A percentile compares a stretch with the other conserved stretches of the same genome.
phyloP scores from a whole-genome alignment of 345 rosid species.

The Hypericum perforatum region DNA sequence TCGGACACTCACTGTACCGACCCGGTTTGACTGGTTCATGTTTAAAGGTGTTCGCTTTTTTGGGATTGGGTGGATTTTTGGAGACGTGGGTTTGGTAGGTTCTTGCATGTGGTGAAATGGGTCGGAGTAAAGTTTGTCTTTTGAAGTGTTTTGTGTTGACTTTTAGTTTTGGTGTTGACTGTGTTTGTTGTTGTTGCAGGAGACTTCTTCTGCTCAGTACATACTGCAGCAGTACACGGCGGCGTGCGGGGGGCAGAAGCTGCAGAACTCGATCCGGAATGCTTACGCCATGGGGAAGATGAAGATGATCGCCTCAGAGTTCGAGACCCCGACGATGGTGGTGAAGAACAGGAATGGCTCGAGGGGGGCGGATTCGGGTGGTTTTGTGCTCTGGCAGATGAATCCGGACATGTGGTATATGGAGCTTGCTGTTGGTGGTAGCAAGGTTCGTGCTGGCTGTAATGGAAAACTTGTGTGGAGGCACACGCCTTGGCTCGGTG shows the following conservation, averaged over 20 bases:
- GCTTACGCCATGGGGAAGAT: slow-evolving; percentile 90
- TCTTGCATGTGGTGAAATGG: no score
- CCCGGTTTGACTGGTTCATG: no score
- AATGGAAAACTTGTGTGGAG: slow-evolving; percentile 90
- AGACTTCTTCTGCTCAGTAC: slow-evolving; percentile 84
- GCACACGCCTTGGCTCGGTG: slow-evolving; percentile 92
- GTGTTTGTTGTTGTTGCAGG: slow-evolving; percentile 28
- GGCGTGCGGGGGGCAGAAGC: slow-evolving; percentile 80
- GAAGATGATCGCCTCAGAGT: slow-evolving; percentile 67
- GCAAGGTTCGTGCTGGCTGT: slow-evolving; percentile 85
- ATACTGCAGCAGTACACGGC: slow-evolving; percentile 86
- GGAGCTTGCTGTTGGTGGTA: slow-evolving; percentile 77
- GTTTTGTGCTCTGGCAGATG: slow-evolving; percentile 96
- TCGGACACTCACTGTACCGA: no score
- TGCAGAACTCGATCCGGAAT: slow-evolving; percentile 65
- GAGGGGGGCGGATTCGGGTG: slow-evolving; percentile 55
- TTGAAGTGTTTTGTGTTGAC: background rate
- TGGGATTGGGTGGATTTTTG: no score
- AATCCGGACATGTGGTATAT: slow-evolving; percentile 96
- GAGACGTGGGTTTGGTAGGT: no score
- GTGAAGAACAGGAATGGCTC: slow-evolving; percentile 56
- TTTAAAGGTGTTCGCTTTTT: no score
- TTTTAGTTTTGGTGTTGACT: background rate
- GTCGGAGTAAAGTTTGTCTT: no score
- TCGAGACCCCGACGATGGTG: slow-evolving; percentile 59